Conservation (phyloP, 139 green algal genomes). For the Chlamydomonas incerta region DNA sequence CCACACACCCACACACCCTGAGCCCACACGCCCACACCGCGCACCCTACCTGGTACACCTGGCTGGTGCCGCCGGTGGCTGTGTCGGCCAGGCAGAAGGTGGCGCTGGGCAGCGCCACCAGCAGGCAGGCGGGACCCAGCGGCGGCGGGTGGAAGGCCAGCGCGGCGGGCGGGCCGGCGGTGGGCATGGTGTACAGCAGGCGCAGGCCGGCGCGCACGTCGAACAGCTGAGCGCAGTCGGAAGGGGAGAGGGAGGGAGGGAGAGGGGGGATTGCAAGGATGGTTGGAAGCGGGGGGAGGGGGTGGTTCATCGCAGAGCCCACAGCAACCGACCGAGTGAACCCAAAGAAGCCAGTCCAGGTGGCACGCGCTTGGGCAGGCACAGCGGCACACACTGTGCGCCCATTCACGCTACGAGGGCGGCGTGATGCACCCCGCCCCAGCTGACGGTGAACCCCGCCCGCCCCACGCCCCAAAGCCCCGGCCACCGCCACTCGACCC, state of each 20-base stretch:
- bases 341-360: no score
- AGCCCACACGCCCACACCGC: neutral
- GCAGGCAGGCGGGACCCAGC: conserved; percentile 69
- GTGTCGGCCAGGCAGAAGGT: conserved; percentile 77
- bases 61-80: conserved; percentile 27
- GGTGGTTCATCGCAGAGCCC: neutral
- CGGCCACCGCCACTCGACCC: neutral
- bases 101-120: conserved; percentile 70
- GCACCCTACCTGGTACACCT: conserved; percentile 74
- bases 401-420: no score
- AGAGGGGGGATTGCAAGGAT: no score
- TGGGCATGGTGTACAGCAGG: conserved; percentile 70
- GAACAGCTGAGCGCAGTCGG: conserved; percentile 71
- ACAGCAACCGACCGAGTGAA: neutral
- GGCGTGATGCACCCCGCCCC: no score
- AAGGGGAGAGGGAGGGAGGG: neutral
- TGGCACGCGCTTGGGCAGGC: no score
- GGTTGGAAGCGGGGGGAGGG: no score
- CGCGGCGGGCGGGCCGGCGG: conserved; percentile 41
- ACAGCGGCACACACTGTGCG: no score
- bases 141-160: conserved; percentile 79
- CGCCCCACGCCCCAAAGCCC: neutral
- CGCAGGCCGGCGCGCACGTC: conserved; percentile 72
- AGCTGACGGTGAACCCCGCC: no score
- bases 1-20: no score